phyloP scores from a whole-genome alignment of 2,329 filamentous ascomycete genomes.

The Fusarium sp. region DNA sequence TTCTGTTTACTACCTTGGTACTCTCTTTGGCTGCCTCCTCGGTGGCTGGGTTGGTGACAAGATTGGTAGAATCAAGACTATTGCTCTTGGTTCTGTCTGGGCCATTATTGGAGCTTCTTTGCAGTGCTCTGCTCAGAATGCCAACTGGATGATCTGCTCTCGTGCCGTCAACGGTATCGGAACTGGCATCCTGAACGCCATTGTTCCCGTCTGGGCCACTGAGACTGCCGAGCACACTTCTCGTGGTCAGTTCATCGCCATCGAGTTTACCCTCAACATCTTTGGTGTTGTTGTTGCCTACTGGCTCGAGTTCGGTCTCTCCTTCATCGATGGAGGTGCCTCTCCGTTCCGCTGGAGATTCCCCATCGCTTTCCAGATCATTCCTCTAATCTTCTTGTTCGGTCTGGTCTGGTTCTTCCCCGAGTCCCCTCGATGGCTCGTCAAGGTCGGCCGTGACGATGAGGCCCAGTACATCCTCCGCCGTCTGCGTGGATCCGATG shows the following conservation, averaged over 20 bases:
- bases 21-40: constrained; percentile 32
- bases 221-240: constrained; percentile 72
- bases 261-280: constrained; percentile 59
- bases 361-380: constrained; percentile 73
- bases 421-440: constrained; percentile 72
- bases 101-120: constrained; percentile 25
- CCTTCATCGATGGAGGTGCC: constrained; percentile 65
- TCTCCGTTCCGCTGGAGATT: constrained; percentile 71
- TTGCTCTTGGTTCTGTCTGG: constrained; percentile 30
- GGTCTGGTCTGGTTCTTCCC: constrained; percentile 70
- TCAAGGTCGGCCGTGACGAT: constrained; percentile 69
- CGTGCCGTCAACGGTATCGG: constrained; percentile 55
- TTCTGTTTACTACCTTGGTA: constrained; percentile 39
- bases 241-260: constrained; percentile 72
- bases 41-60: constrained; percentile 38
- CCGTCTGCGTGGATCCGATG: constrained; percentile 66
- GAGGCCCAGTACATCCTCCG: constrained; percentile 72
- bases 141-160: constrained; percentile 44
- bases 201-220: constrained; percentile 74
- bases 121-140: constrained; percentile 31
- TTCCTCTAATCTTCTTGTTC: constrained; percentile 67
- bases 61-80: constrained; percentile 33
- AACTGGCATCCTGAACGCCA: constrained; percentile 73
- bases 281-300: constrained; percentile 56
- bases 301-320: constrained; percentile 67